Evolutionary conservation across 1,139 yeast species (phyloP), one percentile per base, ranked within the genome.

Genomic region (Suhomyces taliae): DNA sequence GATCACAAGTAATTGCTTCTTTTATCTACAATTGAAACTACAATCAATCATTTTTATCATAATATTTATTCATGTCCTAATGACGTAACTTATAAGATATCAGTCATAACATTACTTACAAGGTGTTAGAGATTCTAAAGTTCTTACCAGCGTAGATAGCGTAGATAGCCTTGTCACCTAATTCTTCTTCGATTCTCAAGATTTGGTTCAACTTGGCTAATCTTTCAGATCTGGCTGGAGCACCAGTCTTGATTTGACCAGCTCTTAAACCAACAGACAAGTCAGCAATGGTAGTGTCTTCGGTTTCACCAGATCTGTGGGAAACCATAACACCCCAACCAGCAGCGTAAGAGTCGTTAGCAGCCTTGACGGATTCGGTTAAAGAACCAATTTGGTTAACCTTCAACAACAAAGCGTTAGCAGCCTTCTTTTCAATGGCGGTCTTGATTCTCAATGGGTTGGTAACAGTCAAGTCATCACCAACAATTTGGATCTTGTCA

Each of bases 151-250:
- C 96, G 79, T 82, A 91, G 72, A 89, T 69, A 56, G 97, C 96
- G 79, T 82, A 91, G 72, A 89, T 69, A 59, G 96, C 96, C 81
- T 89, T 89, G 83, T 82, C 90, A 69, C 97, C 97, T 69, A 91
- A 87, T 79, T 87, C 90, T 80, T 91, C 96, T 83, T 91, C 97
- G 66, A 91, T 91, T 81, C 97, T 89, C 74, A 91, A 83, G 76
- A 91, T 86, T 82, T 90, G 95, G 85, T 87, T 87, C 76, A 86
- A 86, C 82, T 91, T 91, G 72, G 97, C 97, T 75, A 91, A 85
- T 85, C 98, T 90, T 82, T 91, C 98, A 60, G 97, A 89, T 83
- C 98, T 90, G 62, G 97, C 96, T 71, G 97, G 97, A 69, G 98
- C 97, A 85, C 98, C 98, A 63, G 97, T 87, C 90, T 91, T 91